Evolutionary conservation across 2,329 filamentous ascomycete species (phyloP).

Genomic region (Trichoderma gracile): DNA sequence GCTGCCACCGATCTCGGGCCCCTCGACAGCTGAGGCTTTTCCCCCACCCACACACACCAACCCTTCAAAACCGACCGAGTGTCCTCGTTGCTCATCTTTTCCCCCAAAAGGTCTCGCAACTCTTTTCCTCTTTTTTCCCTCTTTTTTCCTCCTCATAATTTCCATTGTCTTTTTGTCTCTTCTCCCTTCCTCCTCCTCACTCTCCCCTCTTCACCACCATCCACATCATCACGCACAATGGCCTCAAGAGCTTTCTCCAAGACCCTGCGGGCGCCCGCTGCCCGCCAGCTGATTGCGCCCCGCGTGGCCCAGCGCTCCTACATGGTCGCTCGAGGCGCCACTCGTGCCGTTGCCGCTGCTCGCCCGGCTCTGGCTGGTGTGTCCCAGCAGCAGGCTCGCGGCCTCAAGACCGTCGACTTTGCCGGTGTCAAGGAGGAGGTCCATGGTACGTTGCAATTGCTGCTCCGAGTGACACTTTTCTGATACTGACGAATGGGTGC

Average conservation of each 20-base stretch:
- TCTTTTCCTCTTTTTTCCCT: slow-evolving; percentile 12
- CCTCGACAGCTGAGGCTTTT: slow-evolving; percentile 11
- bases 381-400: slow-evolving; percentile 72
- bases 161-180: slow-evolving; percentile 9
- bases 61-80: slow-evolving; percentile 21
- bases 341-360: slow-evolving; percentile 55
- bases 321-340: slow-evolving; percentile 58
- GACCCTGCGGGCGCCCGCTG: slow-evolving; percentile 63
- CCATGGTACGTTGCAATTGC: slow-evolving; percentile 63
- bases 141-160: background rate
- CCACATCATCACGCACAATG: slow-evolving; percentile 54
- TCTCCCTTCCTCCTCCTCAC: slow-evolving; percentile 8
- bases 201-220: slow-evolving; percentile 4
- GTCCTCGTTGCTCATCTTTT: slow-evolving; percentile 18
- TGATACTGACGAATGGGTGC: background rate
- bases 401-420: slow-evolving; percentile 99
- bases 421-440: slow-evolving; percentile 93
- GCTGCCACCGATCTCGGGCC: slow-evolving; percentile 24
- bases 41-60: slow-evolving; percentile 20
- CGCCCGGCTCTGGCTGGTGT: slow-evolving; percentile 52
- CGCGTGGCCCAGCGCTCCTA: slow-evolving; percentile 64
- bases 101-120: background rate
- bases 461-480: background rate
- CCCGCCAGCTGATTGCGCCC: slow-evolving; percentile 63
- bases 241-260: slow-evolving; percentile 73